phyloP scores from a whole-genome alignment of 192 early-diverging fungal genomes.

The Blastocladiella britannica region DNA sequence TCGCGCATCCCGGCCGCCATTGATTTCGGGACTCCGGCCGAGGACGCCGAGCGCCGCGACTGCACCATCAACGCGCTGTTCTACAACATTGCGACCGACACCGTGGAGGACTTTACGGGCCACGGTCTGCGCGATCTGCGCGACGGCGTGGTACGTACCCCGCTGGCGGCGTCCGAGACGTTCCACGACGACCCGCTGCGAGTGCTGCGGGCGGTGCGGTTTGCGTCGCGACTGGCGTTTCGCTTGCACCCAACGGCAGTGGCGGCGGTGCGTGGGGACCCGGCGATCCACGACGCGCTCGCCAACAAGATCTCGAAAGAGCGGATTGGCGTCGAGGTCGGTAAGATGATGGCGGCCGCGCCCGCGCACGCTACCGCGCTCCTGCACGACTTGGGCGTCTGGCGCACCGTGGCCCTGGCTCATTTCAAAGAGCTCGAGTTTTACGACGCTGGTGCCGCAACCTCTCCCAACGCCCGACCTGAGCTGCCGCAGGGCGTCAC shows the following conservation, averaged over 20 bases:
- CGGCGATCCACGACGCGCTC: slow-evolving; percentile 37
- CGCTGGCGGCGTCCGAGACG: slow-evolving; percentile 68
- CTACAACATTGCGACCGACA: slow-evolving; percentile 70
- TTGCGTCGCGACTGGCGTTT: slow-evolving; percentile 79
- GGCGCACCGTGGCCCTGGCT: slow-evolving; percentile 5
- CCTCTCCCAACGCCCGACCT: no score
- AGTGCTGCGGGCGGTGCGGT: slow-evolving; percentile 78
- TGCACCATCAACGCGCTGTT: slow-evolving; percentile 95
- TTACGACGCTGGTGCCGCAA: no score
- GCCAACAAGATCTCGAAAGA: slow-evolving; percentile 72
- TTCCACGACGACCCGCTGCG: slow-evolving; percentile 90
- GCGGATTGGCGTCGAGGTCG: slow-evolving; percentile 73
- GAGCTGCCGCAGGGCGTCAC: no score
- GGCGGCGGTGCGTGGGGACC: slow-evolving; percentile 25
- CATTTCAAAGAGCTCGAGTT: no score
- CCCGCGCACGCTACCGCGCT: slow-evolving; percentile 26
- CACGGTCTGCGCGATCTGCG: slow-evolving; percentile 53
- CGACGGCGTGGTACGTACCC: slow-evolving; percentile 60
- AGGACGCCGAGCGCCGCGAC: slow-evolving; percentile 88
- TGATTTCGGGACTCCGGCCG: slow-evolving; percentile 67
- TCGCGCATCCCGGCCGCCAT: slow-evolving; percentile 56
- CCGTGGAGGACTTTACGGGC: slow-evolving; percentile 73
- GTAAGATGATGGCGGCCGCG: slow-evolving; percentile 63
- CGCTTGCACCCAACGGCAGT: slow-evolving; percentile 43
- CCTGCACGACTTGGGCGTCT: slow-evolving; percentile 23